Evolutionary conservation across 148 eudicot genomes (phyloP), one percentile per base, ranked within the genome.

Genomic region (Suaeda aralocaspica): DNA sequence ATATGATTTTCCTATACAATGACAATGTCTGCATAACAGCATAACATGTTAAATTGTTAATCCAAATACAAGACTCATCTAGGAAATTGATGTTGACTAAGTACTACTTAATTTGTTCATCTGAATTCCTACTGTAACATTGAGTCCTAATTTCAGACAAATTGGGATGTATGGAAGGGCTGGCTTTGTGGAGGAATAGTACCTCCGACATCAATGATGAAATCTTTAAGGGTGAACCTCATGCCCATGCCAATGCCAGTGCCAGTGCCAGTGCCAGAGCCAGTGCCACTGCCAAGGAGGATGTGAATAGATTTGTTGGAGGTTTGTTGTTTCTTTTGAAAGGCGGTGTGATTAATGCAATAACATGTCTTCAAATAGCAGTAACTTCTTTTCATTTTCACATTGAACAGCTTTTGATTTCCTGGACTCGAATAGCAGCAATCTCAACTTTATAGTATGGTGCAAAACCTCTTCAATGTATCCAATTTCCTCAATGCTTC

Each of bases 151-250:
- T 58, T 77, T 77, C 80, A 87, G 97, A 42, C 2, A 42, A 80
- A 59, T 71, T 79, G 50, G 56, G 72, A 72, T 92, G 97, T 67
- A 52, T 80, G 72, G 82, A 76, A 79, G 83, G 87, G 66, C 73
- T 75, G 65, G 67, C 77, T 57, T 71, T 89, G 70, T 92, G 97
- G 97, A 85, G 92, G 51, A 89, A 89, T 68, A 87, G 90, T 81
- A 81, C 90, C 64, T 71, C 74, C 77, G 89, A 92, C 70, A 83
- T 92, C 65, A 82, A 89, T 69, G 73, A 86, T 78, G 89, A 83
- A 77, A 81, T 92, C 46, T 82, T 74, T 62, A 75, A 76, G 68
- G 89, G 96, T 67, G 82, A 75, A 59, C 29, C 59, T 61, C n/a
- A n/a, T n/a, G n/a, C n/a, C n/a, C n/a, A n/a, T n/a, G n/a, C n/a